Evolutionary conservation across 148 eudicot genomes (phyloP), one percentile per base, ranked within the genome.

Genomic region (Talinum fruticosum): DNA sequence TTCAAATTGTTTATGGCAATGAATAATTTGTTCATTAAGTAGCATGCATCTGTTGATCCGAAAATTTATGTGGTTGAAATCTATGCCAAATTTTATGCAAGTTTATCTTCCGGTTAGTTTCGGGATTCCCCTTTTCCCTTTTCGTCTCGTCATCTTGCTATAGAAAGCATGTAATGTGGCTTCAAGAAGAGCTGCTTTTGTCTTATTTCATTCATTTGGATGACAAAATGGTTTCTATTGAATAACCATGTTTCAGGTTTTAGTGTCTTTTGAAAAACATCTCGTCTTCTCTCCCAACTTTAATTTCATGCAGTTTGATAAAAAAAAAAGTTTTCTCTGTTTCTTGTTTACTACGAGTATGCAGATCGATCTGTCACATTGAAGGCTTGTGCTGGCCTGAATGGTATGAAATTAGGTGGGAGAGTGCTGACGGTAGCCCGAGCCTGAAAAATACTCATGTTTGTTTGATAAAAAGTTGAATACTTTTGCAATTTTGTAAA

Each of bases 361-460:
- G 86, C 85, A 76, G 97, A 96, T 71, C 89, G 89, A 69, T 87
- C 94, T 45, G 87, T 89, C 66, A 88, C 97, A 62, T 78, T 80
- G 36, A 93, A 91, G 83, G 97, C 99, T 45, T 91, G 97, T 84
- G 97, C 92, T 76, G 94, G 90, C 37, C 87, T 96, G 76, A 96
- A 88, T 86, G 97, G 94, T 45, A 87, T 96, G 94, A 90, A 77
- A 69, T 80, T 95, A 81, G 96, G 94, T 38, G 97, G 97, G 47
- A 78, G 82, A 82, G 77, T 90, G 79, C 83, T 93, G 68, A 91
- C 97, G 54, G 99, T 88, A 49, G 89, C 89, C 79, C 91, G 87
- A 84, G 97, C 97, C n/a, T n/a, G n/a, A n/a, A n/a, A n/a, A n/a
- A n/a, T n/a, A n/a, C n/a, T n/a, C n/a, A n/a, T n/a, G n/a, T n/a